Evolutionary conservation across 192 early-diverging fungal species (phyloP).

Genomic region (Helicostylum pulchrum): DNA sequence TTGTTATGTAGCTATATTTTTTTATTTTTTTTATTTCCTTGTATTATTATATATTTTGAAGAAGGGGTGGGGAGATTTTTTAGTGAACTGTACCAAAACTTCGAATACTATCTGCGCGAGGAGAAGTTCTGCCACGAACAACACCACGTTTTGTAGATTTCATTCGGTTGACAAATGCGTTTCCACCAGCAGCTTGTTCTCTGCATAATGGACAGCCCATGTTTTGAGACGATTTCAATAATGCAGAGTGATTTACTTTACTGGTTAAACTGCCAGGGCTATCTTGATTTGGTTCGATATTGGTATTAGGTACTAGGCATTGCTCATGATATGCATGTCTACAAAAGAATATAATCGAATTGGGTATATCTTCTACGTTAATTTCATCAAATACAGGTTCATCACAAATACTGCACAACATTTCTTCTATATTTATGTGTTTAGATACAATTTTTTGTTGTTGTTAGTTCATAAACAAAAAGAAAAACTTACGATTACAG

Average conservation of each 20-base stretch:
- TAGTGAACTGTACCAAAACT: slow-evolving; percentile 23
- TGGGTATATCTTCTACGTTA: slow-evolving; percentile 25
- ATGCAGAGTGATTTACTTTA: slow-evolving; percentile 50
- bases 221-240: slow-evolving; percentile 41
- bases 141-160: slow-evolving; percentile 18
- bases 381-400: slow-evolving; percentile 42
- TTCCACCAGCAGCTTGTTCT: slow-evolving; percentile 42
- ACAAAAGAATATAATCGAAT: slow-evolving; percentile 86
- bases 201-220: slow-evolving; percentile 52
- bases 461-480: too few relatives aligned
- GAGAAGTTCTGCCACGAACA: not conserved
- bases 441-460: too few relatives aligned
- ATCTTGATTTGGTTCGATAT: slow-evolving; percentile 25
- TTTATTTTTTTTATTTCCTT: not conserved
- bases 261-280: slow-evolving; percentile 26
- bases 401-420: slow-evolving; percentile 47
- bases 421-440: slow-evolving; percentile 30
- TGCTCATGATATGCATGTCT: slow-evolving; percentile 83
- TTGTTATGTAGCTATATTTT: not conserved
- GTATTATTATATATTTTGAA: not conserved
- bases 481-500: slow-evolving; percentile 44
- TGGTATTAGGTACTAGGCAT: slow-evolving; percentile 69
- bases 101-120: slow-evolving; percentile 20
- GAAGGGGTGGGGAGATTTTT: not conserved
- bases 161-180: slow-evolving; percentile 38